These are phyloP conservation scores for Trichoderma aggressivum DNA, from an alignment of 2,329 filamentous ascomycete species.

Conservation along the genomic window DNA sequence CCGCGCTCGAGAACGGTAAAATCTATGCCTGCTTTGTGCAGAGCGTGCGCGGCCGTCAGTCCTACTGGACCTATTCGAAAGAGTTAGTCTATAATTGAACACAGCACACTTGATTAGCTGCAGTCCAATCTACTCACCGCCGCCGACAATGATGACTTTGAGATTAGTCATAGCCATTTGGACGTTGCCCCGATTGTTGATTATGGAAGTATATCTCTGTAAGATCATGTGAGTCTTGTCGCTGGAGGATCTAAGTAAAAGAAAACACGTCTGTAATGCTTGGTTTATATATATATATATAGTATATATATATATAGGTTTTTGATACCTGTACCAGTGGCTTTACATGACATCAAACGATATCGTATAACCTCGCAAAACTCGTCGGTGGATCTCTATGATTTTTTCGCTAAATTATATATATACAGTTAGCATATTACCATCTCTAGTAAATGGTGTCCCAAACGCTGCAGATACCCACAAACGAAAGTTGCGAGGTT, in stretches of 20 bases:
- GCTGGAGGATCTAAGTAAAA: not conserved
- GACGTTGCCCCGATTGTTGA: not conserved
- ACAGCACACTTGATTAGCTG: not conserved
- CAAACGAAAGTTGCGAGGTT: too few species aligned
- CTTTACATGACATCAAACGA: not conserved
- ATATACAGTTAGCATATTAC: too few species aligned
- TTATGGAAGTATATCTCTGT: not conserved
- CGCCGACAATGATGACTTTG: not conserved
- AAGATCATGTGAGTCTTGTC: not conserved
- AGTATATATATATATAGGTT: not conserved
- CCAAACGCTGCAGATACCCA: too few species aligned
- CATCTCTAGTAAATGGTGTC: too few species aligned
- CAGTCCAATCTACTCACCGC: not conserved
- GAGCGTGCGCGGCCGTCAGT: conserved; percentile 27
- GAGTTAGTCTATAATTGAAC: not conserved
- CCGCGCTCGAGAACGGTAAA: conserved; percentile 39
- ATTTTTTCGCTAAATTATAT: too few species aligned
- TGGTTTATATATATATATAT: not conserved
- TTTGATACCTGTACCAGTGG: not conserved
- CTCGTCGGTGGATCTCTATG: too few species aligned
- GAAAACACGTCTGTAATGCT: not conserved
- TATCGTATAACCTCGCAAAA: too few species aligned
- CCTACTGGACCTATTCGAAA: conserved; percentile 26
- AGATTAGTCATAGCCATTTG: not conserved
- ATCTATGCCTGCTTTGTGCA: conserved; percentile 33